phyloP scores from a whole-genome alignment of 768 basidiomycete genomes.

The Suillus variegatus region DNA sequence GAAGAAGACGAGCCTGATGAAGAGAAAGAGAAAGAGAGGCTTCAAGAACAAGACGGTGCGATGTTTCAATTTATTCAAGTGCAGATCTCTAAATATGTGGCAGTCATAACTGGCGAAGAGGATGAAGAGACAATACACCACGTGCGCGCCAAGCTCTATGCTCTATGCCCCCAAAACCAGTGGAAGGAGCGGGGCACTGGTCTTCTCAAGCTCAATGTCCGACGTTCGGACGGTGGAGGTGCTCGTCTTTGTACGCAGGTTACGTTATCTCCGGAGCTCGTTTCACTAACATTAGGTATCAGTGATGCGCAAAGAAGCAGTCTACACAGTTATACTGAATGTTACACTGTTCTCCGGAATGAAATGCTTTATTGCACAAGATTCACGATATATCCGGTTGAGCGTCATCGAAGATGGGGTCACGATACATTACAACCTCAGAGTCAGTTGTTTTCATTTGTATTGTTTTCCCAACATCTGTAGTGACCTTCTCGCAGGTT shows the following conservation, averaged over 20 bases:
- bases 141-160: slow-evolving; percentile 75
- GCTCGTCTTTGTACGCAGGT: slow-evolving; percentile 63
- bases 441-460: slow-evolving; percentile 45
- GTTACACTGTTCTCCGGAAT: slow-evolving; percentile 78
- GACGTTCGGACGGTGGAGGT: slow-evolving; percentile 59
- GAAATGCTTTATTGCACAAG: slow-evolving; percentile 70
- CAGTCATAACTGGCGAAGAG: slow-evolving; percentile 80
- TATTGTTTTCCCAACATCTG: slow-evolving; percentile 9
- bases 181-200: slow-evolving; percentile 85
- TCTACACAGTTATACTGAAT: slow-evolving; percentile 73
- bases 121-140: slow-evolving; percentile 77
- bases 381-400: slow-evolving; percentile 78
- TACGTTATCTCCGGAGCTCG: slow-evolving; percentile 1
- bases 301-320: slow-evolving; percentile 90
- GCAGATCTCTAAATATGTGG: slow-evolving; percentile 2
- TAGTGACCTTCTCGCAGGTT: slow-evolving; percentile 41
- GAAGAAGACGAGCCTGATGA: slow-evolving; percentile 52
- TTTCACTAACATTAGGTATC: slow-evolving; percentile 15
- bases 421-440: slow-evolving; percentile 73
- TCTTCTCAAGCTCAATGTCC: slow-evolving; percentile 67
- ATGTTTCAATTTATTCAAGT: slow-evolving; percentile 4
- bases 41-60: slow-evolving; percentile 73
- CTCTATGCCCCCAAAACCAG: slow-evolving; percentile 53
- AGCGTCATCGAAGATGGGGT: slow-evolving; percentile 64
- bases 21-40: slow-evolving; percentile 42